Base-by-base conservation (phyloP, 768 basidiomycete species). In the Paxillus ammoniavirescens region DNA sequence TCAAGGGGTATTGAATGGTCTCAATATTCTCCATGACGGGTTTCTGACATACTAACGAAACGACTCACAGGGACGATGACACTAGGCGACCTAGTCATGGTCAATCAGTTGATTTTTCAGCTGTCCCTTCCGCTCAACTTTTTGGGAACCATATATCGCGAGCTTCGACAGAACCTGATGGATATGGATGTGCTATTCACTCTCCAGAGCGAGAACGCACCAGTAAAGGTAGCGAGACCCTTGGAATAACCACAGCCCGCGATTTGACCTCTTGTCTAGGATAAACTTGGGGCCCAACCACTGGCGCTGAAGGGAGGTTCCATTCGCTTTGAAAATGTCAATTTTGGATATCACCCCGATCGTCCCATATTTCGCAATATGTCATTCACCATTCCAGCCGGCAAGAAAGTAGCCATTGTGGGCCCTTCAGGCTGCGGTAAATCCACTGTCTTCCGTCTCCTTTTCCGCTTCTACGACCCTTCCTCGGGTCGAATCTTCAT, bases 61-160 rank as follows among this genome's bases (percentile, higher is more conserved):
- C 2, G 23, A 40, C 30, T 10, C 28, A 12, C 57, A 95, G 95
- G 94, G 8, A 93, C 91, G 0, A 98, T 99, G 96, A 97, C 95
- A 4, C 82, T 99, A 21, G 97, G 97, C 8, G 97, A 99, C 64
- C 82, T 99, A 13, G 97, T 99, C 61, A 98, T 99, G 96, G 89
- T 97, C 61, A 99, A 99, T 70, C 96, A 98, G 66, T 80, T 99
- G 23, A 93, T 98, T 33, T 99, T 99, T 77, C 97, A 99, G 65
- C 76, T 99, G 0, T 97, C 94, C 0, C 74, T 98, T 31, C 97
- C 97, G 4, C 83, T 99, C 56, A 98, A 98, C 72, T 99, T 99
- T 73, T 75, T 99, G 54, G 97, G 93, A 1, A 92, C 94, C 2
- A 95, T 99, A 48, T 99, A 99, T 65, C 91, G 97, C 45, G 97